Base-by-base conservation (phyloP, 768 basidiomycete species). In the Amyloporia xantha region DNA sequence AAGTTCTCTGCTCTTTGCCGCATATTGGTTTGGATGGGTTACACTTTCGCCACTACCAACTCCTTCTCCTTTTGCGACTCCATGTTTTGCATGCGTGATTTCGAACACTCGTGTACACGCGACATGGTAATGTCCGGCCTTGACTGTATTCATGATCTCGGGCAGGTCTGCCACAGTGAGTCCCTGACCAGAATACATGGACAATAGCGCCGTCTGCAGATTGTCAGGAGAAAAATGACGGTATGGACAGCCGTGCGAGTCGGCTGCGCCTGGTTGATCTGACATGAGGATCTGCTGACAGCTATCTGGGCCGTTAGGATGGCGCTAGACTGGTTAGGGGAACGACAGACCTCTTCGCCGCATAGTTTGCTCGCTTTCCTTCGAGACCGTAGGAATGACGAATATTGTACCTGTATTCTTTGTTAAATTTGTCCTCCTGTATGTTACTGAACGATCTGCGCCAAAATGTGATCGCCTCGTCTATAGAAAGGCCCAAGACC, bases 51-150 rank as follows among this genome's bases (percentile, higher is more conserved):
- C 87, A 3, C 68, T 77, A 6, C 91, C 90, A 38, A 94, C 58
- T 0, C 95, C 96, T 12, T 96, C 91, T 2, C 93, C 93, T 64
- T 89, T 94, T 68, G 79, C 84, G 43, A 95, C 81, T 7, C 86
- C 82, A 52, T 65, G 70, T 17, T 65, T 64, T 20, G 73, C 69
- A 64, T 98, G 95, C 21, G 93, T 96, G 24, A 96, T 75, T 70
- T 99, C 96, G 66, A 92, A 99, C 19, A 98, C 91, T 20, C 94
- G 78, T 7, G 96, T 98, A 68, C 96, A 99, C 5, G 94, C 95
- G 39, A 97, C 86, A 63, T 99, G 95, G 64, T 83, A 95, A 63
- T 95, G 92, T 2, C 76, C 71, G 15, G 72, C 73, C 61, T 89
- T 91, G 43, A 95, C 89, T 2, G 76, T 79, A 41, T 72, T 72